Percentiles rank a stretch among this genome's conserved stretches.
These are phyloP conservation scores for Plasmodium sp. DNA, from an alignment of 169 alveolate genomes.

Conservation along the genomic window DNA sequence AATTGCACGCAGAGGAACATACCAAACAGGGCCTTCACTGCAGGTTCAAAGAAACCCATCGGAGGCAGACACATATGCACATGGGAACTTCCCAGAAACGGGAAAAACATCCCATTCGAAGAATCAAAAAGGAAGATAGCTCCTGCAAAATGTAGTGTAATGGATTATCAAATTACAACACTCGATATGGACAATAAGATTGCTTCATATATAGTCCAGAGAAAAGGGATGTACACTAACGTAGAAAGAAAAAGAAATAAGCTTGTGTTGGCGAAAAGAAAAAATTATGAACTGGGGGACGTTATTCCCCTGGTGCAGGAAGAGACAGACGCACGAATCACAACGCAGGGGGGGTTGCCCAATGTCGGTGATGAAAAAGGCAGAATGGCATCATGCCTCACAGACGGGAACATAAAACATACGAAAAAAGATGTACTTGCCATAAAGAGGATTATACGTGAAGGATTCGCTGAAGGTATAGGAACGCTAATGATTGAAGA, in stretches of 20 bases:
- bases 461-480: background rate
- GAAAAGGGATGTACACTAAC: background rate
- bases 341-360: background rate
- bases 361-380: background rate
- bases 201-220: background rate
- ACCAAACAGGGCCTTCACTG: background rate
- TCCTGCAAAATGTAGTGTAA: background rate
- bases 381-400: background rate
- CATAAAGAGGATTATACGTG: background rate
- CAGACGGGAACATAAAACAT: background rate
- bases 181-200: background rate
- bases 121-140: background rate
- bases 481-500: background rate
- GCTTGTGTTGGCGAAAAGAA: background rate
- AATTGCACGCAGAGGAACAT: background rate
- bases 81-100: background rate
- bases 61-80: background rate
- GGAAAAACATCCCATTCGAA: background rate
- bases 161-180: background rate
- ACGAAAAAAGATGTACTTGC: background rate
- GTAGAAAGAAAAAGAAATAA: background rate
- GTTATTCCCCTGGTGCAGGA: background rate
- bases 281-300: background rate
- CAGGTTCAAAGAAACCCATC: background rate
- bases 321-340: background rate